These are phyloP conservation scores for Pseudozyma hubeiensis DNA, from an alignment of 1,284 basidiomycete species.

Conservation along the genomic window DNA sequence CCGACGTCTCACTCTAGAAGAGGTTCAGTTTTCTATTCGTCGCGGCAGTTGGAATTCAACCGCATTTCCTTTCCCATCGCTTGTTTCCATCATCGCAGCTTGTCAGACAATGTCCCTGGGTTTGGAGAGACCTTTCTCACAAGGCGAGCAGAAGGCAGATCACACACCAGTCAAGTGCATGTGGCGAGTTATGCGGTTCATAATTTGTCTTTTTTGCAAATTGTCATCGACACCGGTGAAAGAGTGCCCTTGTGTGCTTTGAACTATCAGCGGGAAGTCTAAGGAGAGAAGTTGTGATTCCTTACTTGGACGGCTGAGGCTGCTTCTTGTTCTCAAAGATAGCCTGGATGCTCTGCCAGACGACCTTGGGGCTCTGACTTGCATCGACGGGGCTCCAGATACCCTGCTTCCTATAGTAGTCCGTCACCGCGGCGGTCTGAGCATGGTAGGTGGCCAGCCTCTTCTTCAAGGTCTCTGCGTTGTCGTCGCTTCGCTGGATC, in stretches of 20 bases:
- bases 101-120: too few species aligned
- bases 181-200: too few species aligned
- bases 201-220: too few species aligned
- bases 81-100: too few species aligned
- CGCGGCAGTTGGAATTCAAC: too few species aligned
- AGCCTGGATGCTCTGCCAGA: conserved; percentile 82
- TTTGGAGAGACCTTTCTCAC: too few species aligned
- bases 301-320: conserved; percentile 18
- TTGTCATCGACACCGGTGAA: too few species aligned
- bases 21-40: too few species aligned
- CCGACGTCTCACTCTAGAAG: conserved; percentile 9
- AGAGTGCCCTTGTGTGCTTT: not conserved
- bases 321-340: conserved; percentile 65
- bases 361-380: conserved; percentile 87
- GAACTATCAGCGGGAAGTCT: not conserved
- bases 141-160: too few species aligned
- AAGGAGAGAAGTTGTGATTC: not conserved
- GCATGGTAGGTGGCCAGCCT: conserved; percentile 86
- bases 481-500: conserved; percentile 72
- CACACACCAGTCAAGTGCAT: too few species aligned
- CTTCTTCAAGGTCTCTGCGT: conserved; percentile 85
- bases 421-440: conserved; percentile 95
- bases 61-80: too few species aligned
- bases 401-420: conserved; percentile 91
- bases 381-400: conserved; percentile 81